Evolutionary conservation across 2,329 filamentous ascomycete species (phyloP).

Genomic region (Cadophora sp.): DNA sequence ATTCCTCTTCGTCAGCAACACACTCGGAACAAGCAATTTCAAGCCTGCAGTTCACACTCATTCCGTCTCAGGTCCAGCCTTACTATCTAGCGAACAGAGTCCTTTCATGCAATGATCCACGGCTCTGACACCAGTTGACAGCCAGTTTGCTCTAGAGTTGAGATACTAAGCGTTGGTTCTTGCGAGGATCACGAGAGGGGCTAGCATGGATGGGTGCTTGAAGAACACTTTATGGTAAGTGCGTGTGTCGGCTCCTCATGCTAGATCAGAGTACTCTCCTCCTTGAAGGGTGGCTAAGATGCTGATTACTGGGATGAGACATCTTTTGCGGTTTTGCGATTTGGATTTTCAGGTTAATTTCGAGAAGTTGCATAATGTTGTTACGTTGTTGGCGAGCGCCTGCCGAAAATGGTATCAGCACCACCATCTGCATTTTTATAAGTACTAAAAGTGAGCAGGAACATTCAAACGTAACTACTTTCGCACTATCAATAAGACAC

Average conservation of each 20-base stretch:
- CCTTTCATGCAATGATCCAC: constrained; percentile 66
- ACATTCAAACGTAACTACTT: constrained; percentile 20
- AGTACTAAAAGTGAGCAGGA: not conserved
- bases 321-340: constrained; percentile 28
- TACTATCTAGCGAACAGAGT: constrained; percentile 49
- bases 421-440: not conserved
- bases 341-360: constrained; percentile 11
- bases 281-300: constrained; percentile 51
- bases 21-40: constrained; percentile 36
- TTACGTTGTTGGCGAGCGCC: constrained; percentile 24
- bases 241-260: constrained; percentile 48
- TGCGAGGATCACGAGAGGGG: constrained; percentile 62
- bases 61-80: constrained; percentile 29
- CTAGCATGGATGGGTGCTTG: constrained; percentile 48
- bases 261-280: constrained; percentile 49
- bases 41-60: constrained; percentile 31
- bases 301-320: constrained; percentile 46
- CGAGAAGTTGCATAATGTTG: constrained; percentile 10
- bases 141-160: constrained; percentile 60
- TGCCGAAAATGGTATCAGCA: not conserved
- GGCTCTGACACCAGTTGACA: constrained; percentile 62
- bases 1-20: constrained; percentile 37
- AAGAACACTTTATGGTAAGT: constrained; percentile 37
- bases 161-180: constrained; percentile 57
- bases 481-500: not conserved